Conservation (phyloP, 257 asterid species). For the Coffea eugenioides region DNA sequence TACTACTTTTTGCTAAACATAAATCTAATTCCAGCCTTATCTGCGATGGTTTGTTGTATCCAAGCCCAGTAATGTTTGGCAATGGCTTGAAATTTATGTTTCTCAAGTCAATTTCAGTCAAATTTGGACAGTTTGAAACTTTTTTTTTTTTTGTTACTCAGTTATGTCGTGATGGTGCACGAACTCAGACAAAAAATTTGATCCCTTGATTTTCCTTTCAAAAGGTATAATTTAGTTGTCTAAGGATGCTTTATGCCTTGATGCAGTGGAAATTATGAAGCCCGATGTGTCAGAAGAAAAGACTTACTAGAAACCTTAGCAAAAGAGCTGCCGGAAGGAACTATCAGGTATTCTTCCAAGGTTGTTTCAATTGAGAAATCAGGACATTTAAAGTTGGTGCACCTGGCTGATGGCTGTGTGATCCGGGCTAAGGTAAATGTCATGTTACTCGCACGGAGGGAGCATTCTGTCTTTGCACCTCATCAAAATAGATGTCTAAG, state of each 20-base stretch:
- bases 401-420: conserved; percentile 68
- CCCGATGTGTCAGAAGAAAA: conserved; percentile 62
- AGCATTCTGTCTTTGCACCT: neutral
- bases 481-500: neutral
- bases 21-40: neutral
- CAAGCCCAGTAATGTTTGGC: neutral
- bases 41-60: neutral
- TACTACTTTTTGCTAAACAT: neutral
- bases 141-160: neutral
- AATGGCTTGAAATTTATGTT: neutral
- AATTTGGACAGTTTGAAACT: neutral
- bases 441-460: neutral
- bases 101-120: neutral
- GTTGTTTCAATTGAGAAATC: conserved; percentile 64
- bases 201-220: neutral
- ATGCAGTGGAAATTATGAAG: conserved; percentile 45
- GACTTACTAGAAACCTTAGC: conserved; percentile 53
- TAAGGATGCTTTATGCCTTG: neutral
- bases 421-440: conserved; percentile 53
- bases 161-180: too few relatives aligned
- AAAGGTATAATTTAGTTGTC: conserved; percentile 5
- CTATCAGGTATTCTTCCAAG: conserved; percentile 66
- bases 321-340: conserved; percentile 66
- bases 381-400: conserved; percentile 57
- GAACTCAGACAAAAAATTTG: too few relatives aligned